phyloP scores from a whole-genome alignment of 345 rosid genomes.

The Balakata baccata region DNA sequence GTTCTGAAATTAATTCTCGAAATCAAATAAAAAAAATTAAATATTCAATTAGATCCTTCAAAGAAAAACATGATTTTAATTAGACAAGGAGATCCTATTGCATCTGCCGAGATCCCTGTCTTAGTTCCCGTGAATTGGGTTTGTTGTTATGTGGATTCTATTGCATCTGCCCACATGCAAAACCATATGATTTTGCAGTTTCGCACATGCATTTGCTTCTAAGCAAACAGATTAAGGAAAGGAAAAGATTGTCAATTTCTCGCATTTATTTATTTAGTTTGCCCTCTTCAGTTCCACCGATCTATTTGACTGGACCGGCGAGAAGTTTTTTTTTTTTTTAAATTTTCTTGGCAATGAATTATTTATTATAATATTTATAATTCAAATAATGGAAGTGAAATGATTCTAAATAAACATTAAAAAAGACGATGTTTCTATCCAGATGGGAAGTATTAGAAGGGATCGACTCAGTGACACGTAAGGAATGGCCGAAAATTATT shows the following conservation, averaged over 20 bases:
- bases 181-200: background rate
- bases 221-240: background rate
- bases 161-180: slow-evolving; percentile 17
- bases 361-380: background rate
- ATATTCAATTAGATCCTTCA: too few species aligned
- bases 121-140: background rate
- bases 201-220: slow-evolving; percentile 22
- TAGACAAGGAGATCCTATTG: too few species aligned
- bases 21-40: too few species aligned
- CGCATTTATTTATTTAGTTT: background rate
- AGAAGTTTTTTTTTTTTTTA: background rate
- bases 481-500: background rate
- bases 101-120: background rate
- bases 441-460: background rate
- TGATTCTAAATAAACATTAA: background rate
- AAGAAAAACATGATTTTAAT: too few species aligned
- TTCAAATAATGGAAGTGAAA: background rate
- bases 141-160: background rate
- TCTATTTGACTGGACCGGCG: background rate
- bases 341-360: background rate
- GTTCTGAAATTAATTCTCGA: too few species aligned
- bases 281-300: background rate
- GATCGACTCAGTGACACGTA: background rate
- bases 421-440: background rate
- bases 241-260: background rate